Base-by-base conservation (phyloP, 2,329 filamentous ascomycete genomes). In the Monosporascus cannonballus region DNA sequence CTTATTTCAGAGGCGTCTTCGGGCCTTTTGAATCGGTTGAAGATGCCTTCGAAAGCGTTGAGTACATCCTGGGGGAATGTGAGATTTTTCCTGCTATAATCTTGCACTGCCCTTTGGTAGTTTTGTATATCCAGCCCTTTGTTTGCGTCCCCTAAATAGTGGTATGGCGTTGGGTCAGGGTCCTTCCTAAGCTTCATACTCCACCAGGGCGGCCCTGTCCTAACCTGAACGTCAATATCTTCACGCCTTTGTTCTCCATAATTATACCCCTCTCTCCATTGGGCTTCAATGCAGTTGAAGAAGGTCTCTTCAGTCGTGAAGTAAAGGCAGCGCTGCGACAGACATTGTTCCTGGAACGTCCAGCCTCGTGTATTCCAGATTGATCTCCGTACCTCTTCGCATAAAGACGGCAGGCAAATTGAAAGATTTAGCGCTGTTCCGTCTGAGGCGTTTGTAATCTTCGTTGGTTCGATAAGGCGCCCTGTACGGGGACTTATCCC, bases 331-430 rank as follows among this genome's bases (percentile, higher is more conserved):
- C 57, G 55, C 20, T 51, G 53, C 9, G 57, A 57, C 11, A 59
- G 52, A 14, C 25, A 42, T 24, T 53, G 55, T 51, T 59, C 57
- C 44, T 59, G 57, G 24, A 54, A 52, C 22, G 55, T 54, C 57
- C 57, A 59, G 6, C 54, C 54, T n/a, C 54, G 47, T 14, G 41
- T 20, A 20, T 25, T 4, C 41, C 41, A 44, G 9, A 8, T 25
- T 44, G n/a, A 3, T 6, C 9, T 44, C 4, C 41, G n/a, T 3
- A 44, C 41, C 9, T 44, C 7, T 24, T 44, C 41, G 7, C 7
- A 44, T 17, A 44, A 5, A 18, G 41, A 44, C 14, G 20, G 20
- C 20, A 17, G 41, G 20, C n/a, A 44, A 4, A 44, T 14, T 14
- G 41, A 15, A 17, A 44, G 41, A 22, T 25, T 44, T 0, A 17